These are phyloP conservation scores for Camellia oleifera DNA, from an alignment of 179 eudicot species.

Conservation along the genomic window DNA sequence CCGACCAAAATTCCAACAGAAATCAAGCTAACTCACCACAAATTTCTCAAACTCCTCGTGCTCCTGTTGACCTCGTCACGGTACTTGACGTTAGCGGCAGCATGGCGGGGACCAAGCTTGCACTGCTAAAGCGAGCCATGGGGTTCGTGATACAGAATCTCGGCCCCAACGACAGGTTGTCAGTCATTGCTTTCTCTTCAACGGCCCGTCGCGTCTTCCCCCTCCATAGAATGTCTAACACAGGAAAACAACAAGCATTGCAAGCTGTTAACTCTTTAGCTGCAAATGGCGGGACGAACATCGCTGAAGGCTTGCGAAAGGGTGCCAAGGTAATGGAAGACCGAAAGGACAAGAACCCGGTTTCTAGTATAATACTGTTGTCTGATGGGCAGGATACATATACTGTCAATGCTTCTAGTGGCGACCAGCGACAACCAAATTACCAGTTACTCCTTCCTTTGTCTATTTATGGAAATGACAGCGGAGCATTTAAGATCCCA, in stretches of 20 bases:
- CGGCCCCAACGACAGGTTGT: constrained; percentile 52
- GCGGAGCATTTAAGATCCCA: constrained; percentile 40
- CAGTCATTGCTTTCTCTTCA: constrained; percentile 57
- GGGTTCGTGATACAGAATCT: constrained; percentile 55
- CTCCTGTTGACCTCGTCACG: constrained; percentile 57
- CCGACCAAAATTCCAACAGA: constrained; percentile 20
- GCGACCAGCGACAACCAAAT: constrained; percentile 19
- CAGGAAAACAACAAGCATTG: constrained; percentile 41
- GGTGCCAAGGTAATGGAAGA: constrained; percentile 49
- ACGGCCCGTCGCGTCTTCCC: constrained; percentile 46
- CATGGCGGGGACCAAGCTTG: constrained; percentile 58
- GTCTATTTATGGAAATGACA: constrained; percentile 23
- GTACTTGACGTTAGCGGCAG: constrained; percentile 64
- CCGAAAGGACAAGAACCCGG: constrained; percentile 43
- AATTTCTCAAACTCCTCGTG: constrained; percentile 36
- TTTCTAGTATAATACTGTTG: constrained; percentile 41
- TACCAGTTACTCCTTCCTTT: constrained; percentile 38
- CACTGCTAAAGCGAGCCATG: constrained; percentile 54
- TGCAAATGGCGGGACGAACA: constrained; percentile 53
- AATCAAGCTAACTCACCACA: constrained; percentile 18
- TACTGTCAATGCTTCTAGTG: constrained; percentile 25
- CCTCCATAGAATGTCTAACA: constrained; percentile 40
- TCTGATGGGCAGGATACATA: constrained; percentile 60
- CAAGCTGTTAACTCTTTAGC: constrained; percentile 43
- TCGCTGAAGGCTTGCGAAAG: constrained; percentile 50